These are phyloP conservation scores for Pulveroboletus sp. DNA, from an alignment of 768 basidiomycete genomes.

Conservation along the genomic window DNA sequence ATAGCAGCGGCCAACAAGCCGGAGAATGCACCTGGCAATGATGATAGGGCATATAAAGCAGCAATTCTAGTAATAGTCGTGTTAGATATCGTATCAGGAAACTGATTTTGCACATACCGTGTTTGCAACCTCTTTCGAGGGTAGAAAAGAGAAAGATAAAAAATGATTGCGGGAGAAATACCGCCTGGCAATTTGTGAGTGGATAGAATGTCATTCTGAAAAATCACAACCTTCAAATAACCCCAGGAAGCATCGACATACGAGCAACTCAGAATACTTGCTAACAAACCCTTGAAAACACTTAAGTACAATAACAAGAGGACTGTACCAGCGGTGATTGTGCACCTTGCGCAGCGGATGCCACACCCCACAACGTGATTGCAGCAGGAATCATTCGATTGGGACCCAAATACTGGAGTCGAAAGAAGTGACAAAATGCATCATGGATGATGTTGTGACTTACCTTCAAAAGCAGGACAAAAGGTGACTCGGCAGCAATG, in stretches of 20 bases:
- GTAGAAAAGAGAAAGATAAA: conserved; percentile 52
- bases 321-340: neutral
- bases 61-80: conserved; percentile 30
- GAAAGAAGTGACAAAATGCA: neutral
- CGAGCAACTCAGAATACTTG: conserved; percentile 53
- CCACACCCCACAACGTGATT: conserved; percentile 66
- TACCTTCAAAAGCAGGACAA: conserved; percentile 54
- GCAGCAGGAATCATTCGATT: conserved; percentile 60
- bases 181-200: conserved; percentile 42
- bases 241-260: conserved; percentile 49
- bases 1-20: conserved; percentile 63
- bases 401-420: conserved; percentile 42
- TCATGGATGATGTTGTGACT: neutral
- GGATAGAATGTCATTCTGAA: neutral
- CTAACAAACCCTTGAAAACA: conserved; percentile 39
- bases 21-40: conserved; percentile 58
- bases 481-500: conserved; percentile 56
- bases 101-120: conserved; percentile 4
- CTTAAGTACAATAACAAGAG: neutral
- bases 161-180: conserved; percentile 53
- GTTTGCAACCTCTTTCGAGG: conserved; percentile 29
- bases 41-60: conserved; percentile 40
- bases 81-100: no score
- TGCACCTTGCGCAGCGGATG: conserved; percentile 56
- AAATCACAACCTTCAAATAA: conserved; percentile 47